phyloP scores from a whole-genome alignment of 495 filamentous ascomycete species.

The Penicillium macrosclerotiorum region DNA sequence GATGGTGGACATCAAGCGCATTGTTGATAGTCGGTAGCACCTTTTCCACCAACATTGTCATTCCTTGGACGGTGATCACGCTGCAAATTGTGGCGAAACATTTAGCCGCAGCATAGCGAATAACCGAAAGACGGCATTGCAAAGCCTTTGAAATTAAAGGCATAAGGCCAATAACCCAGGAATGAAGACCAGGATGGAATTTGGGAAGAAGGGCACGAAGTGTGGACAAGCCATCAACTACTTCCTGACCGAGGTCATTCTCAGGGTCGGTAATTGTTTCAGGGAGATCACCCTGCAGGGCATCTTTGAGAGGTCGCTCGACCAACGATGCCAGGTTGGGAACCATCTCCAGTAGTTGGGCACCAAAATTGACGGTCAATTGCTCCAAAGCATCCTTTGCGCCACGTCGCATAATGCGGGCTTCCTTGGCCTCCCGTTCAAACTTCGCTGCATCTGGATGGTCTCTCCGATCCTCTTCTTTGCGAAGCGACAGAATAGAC shows the following conservation, averaged over 20 bases:
- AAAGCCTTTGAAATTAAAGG: slow-evolving; percentile 85
- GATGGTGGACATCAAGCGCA: slow-evolving; percentile 75
- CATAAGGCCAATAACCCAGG: slow-evolving; percentile 76
- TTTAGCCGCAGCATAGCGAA: slow-evolving; percentile 95
- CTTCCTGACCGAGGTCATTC: slow-evolving; percentile 76
- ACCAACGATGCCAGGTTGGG: slow-evolving; percentile 79
- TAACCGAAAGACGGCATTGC: slow-evolving; percentile 81
- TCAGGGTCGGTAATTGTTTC: slow-evolving; percentile 65
- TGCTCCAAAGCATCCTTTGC: slow-evolving; percentile 95
- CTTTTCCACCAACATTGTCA: slow-evolving; percentile 93
- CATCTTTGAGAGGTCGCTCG: slow-evolving; percentile 70
- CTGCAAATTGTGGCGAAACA: slow-evolving; percentile 97
- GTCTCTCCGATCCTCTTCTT: slow-evolving; percentile 94
- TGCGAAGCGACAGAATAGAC: slow-evolving; percentile 84
- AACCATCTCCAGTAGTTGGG: slow-evolving; percentile 70
- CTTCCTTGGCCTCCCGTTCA: slow-evolving; percentile 79
- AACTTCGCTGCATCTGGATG: slow-evolving; percentile 86
- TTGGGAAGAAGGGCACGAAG: slow-evolving; percentile 86
- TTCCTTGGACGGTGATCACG: slow-evolving; percentile 87
- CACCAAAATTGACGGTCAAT: slow-evolving; percentile 72
- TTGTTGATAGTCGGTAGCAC: slow-evolving; percentile 89
- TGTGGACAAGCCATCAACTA: slow-evolving; percentile 90
- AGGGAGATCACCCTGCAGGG: slow-evolving; percentile 72
- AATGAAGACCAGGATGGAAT: slow-evolving; percentile 67
- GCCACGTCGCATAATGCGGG: slow-evolving; percentile 83